phyloP scores from a whole-genome alignment of 148 eudicot species.

The Diospyros kaki region DNA sequence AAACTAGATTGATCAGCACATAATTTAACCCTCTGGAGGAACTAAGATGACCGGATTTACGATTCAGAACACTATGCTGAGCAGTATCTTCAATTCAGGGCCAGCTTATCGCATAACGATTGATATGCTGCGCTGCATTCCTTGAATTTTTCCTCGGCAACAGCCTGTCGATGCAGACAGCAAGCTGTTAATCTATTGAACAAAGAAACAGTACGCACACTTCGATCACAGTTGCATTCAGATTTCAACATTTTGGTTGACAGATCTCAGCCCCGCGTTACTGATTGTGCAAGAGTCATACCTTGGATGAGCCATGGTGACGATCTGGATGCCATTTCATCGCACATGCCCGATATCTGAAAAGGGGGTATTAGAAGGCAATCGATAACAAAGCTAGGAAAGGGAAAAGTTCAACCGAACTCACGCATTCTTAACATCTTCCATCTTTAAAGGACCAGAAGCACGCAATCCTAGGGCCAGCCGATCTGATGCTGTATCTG shows the following conservation, averaged over 20 bases:
- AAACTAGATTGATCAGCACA: neutral
- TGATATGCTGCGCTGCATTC: slow-evolving; percentile 90
- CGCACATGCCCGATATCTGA: slow-evolving; percentile 85
- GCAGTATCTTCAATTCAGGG: slow-evolving; percentile 20
- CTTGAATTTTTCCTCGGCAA: slow-evolving; percentile 94
- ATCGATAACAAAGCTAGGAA: slow-evolving; percentile 8
- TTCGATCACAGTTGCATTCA: neutral
- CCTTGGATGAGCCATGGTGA: slow-evolving; percentile 84
- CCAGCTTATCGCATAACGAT: slow-evolving; percentile 69
- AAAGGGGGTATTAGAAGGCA: slow-evolving; percentile 14
- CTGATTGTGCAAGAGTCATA: slow-evolving; percentile 12
- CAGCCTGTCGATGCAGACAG: slow-evolving; percentile 38
- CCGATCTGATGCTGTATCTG: slow-evolving; percentile 49
- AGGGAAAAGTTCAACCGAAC: slow-evolving; percentile 19
- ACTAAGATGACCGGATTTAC: neutral
- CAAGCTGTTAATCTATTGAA: neutral
- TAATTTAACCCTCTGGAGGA: neutral
- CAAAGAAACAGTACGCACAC: neutral
- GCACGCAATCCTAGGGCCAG: slow-evolving; percentile 68
- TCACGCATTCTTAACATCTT: slow-evolving; percentile 87
- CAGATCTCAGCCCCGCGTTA: no score
- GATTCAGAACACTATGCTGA: neutral
- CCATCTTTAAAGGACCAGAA: slow-evolving; percentile 76
- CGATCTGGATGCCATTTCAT: slow-evolving; percentile 99
- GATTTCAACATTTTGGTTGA: neutral